Base-by-base conservation (phyloP, 2,329 filamentous ascomycete genomes). In the Alternaria sp. region DNA sequence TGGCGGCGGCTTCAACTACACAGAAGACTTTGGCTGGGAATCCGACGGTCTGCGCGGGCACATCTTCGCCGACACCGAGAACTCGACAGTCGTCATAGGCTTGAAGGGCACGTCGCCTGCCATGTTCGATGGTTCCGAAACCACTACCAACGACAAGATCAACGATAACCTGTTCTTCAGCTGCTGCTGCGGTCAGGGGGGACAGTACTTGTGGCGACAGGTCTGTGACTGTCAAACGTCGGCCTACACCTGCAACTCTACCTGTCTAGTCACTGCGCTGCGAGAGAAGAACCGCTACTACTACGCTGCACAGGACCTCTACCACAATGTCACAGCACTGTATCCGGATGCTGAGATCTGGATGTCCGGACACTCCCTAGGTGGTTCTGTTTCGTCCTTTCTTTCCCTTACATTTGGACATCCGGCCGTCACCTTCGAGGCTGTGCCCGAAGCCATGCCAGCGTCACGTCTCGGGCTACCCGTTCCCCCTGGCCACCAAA, bases 81-180 rank as follows among this genome's bases (percentile, higher is more conserved):
- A 98, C 79, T 88, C 88, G 37, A 98, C 95, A 2, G 86, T 98
- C 57, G 89, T 98, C 45, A 96, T 98, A 68, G 94, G 93, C 6
- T 82, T 99, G 60, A 99, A 99, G 82, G 96, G 95, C 58, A 97
- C 94, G 0, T 92, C 82, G 9, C 88, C 91, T 2, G 95, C 96
- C 12, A 90, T 98, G 4, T 98, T 97, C 76, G 95, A 98, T 78
- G 96, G 96, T n/a, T 92, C 95, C 41, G 95, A 94, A 55, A 98
- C 96, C 1, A 98, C 95, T 0, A 97, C 94, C 25, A 97, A 97
- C 71, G 96, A 99, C 82, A 99, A 99, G 83, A 85, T 94, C 75
- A 99, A 98, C 78, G 96, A 99, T 81, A 99, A 99, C 77, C 85
- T 99, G 10, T 97, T 97, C 81, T 97, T 97, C 82, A 97, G 94